Conservation (phyloP, 192 early-diverging fungal genomes). For the Coemansia sp. region DNA sequence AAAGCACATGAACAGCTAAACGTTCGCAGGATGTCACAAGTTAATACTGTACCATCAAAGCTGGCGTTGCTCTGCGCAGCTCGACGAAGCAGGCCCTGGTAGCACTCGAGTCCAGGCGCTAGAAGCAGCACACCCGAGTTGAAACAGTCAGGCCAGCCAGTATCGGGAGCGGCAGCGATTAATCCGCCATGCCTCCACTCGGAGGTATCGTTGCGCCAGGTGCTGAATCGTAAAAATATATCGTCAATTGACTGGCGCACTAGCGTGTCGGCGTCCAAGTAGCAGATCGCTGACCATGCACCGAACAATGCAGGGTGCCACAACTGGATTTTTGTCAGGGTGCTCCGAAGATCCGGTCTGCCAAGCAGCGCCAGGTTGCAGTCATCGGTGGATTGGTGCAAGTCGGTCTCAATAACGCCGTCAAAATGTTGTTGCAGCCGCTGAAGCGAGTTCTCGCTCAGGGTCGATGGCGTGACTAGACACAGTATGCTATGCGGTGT, state of each 20-base stretch:
- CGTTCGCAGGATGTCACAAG: not conserved
- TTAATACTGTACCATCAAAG: conserved; percentile 76
- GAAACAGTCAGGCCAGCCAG: conserved; percentile 97
- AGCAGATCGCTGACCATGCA: conserved; percentile 63
- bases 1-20: not conserved
- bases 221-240: conserved; percentile 62
- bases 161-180: conserved; percentile 88
- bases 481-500: conserved; percentile 66
- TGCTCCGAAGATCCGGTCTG: conserved; percentile 86
- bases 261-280: conserved; percentile 90
- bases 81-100: conserved; percentile 56
- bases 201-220: conserved; percentile 25
- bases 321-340: conserved; percentile 88
- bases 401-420: conserved; percentile 67
- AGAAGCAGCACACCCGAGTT: conserved; percentile 90
- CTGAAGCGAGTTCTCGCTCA: conserved; percentile 49
- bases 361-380: conserved; percentile 64
- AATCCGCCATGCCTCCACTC: conserved; percentile 52
- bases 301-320: conserved; percentile 74
- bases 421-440: conserved; percentile 66
- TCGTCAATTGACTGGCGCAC: conserved; percentile 80
- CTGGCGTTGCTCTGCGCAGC: conserved; percentile 53
- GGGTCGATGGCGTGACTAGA: conserved; percentile 66
- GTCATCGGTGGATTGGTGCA: conserved; percentile 61
- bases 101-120: conserved; percentile 58